Evolutionary conservation across 805 yeast species (phyloP), one percentile per base, ranked within the genome.

Genomic region (Kazachstania kunashirensis): DNA sequence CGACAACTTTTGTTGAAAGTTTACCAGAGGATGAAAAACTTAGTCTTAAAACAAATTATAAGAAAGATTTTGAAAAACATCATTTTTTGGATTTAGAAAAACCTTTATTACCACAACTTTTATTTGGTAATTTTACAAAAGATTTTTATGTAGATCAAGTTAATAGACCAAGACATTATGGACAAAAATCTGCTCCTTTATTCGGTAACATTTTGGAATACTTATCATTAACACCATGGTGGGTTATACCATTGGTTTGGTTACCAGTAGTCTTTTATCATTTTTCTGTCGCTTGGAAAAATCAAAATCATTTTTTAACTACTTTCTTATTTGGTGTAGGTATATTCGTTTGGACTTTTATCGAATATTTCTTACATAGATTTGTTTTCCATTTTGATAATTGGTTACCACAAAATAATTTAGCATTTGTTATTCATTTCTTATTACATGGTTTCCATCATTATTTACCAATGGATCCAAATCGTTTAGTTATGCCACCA

Each of bases 141-240:
- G 94, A 84, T 29, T 89, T 92, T 53, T 92, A 92, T 60, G 68
- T 92, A 54, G 95, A 86, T 57, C 96, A 92, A 63, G 92, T 92
- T 29, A 98, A 92, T 61, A 77, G 96, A 62, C 98, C 98, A 37
- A 79, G 98, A 57, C 98, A 92, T 61, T 92, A 88, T 57, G 97
- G 97, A 46, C 79, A 86, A 57, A 96, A 96, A 9, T 84, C 96
- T 3, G 98, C 98, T 10, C 96, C 88, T 6, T 59, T 92, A 37
- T 92, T 92, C 61, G 98, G 98, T 33, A 86, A 88, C 62, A 83
- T 89, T 60, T 66, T 92, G 42, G 98, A 92, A 63, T 96, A 96
- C 4, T 55, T 92, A 18, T 77, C 94, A 6, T 67, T 80, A 52
- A 92, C 98, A 3, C 80, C 96, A 10, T 92, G 97, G 97, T 92